Base-by-base conservation (phyloP, 164 flowering plant genomes). In the Macadamia integrifolia region DNA sequence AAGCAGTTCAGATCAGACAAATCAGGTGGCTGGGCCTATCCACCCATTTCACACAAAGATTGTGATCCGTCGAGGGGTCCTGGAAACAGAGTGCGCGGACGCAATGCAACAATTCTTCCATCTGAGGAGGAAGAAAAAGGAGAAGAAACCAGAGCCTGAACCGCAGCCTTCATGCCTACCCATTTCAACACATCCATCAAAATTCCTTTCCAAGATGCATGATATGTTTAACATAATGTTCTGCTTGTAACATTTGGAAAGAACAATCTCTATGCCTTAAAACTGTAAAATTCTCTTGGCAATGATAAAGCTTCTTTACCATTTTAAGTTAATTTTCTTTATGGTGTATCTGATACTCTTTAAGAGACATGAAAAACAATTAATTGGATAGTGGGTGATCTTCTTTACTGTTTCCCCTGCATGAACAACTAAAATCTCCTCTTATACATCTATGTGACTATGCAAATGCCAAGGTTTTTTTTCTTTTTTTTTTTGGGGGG, bases 1-100 rank as follows among this genome's bases (percentile, higher is more conserved):
- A 72, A 78, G 72, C 55, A 15, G 55, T 32, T 77, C 85, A 11
- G 88, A 83, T 69, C 32, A 14, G 56, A 43, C 80, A 29, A 85
- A 81, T 29, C 87, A 88, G 70, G 78, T 87, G 18, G 74, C 86
- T 46, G 84, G 87, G 57, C 98, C 98, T 9, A 79, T 82, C 59
- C 99, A 94, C 71, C 98, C 99, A 9, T 92, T 94, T 75, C 97
- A 94, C 75, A 93, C 96, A n/a, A 89, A 90, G 2, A 90, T 92
- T 78, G 81, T 56, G 0, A 79, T 94, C 23, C 74, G 92, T 23
- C 83, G 96, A 61, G 92, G 91, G 62, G 79, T 94, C 52, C 66
- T 90, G 69, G 81, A 83, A 48, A 69, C 87, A 6, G 55, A 62
- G 99, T 90, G 61, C 92, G 99, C 89, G 87, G 77, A 85, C 86